Evolutionary conservation across 345 rosid species (phyloP).

Genomic region (Odontarrhena argentea): DNA sequence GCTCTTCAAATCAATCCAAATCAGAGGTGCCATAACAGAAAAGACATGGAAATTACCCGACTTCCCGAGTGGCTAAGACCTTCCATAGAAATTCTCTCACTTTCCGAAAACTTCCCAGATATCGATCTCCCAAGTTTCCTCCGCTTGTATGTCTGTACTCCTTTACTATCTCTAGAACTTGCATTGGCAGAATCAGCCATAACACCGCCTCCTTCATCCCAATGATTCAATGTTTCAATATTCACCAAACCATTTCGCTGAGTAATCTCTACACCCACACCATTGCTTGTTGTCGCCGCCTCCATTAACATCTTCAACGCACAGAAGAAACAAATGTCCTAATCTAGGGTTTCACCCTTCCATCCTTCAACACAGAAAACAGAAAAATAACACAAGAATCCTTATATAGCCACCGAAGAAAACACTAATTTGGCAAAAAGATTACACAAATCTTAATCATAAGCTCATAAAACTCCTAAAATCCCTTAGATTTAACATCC

Average conservation of each 20-base stretch:
- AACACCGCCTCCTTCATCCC: conserved; percentile 39
- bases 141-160: conserved; percentile 73
- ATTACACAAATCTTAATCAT: not conserved
- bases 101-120: conserved; percentile 45
- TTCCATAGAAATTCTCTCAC: conserved; percentile 43
- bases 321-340: conserved; percentile 31
- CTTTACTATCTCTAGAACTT: conserved; percentile 47
- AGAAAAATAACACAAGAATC: conserved; percentile 23
- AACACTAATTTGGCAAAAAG: not conserved
- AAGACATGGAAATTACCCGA: conserved; percentile 46
- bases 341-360: conserved; percentile 45
- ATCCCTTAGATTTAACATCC: conserved; percentile 15
- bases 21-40: not conserved
- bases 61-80: conserved; percentile 44
- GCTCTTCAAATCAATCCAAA: conserved; percentile 13
- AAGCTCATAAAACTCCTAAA: not conserved
- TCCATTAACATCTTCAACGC: conserved; percentile 48
- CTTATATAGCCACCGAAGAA: conserved; percentile 20
- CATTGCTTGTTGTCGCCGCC: conserved; percentile 50
- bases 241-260: conserved; percentile 39
- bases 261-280: conserved; percentile 38
- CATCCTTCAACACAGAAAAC: conserved; percentile 21
- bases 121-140: conserved; percentile 49
- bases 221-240: conserved; percentile 44
- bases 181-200: conserved; percentile 46